Conservation (phyloP, 495 filamentous ascomycete species). For the Polyplosphaeria fusca region DNA sequence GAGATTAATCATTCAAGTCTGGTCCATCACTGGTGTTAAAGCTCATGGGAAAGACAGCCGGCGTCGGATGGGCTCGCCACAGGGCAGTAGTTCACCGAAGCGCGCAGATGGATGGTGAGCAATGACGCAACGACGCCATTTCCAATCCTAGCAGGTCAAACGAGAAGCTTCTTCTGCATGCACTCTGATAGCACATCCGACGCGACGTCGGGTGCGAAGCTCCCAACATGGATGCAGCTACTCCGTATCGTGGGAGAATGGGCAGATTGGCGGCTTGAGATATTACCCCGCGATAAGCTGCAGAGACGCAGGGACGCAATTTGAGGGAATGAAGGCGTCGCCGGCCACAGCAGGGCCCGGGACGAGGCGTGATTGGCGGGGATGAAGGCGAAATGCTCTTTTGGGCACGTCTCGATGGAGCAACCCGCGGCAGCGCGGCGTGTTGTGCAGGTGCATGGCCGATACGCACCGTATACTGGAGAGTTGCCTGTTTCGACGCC, state of each 20-base stretch:
- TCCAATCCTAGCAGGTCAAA: not conserved
- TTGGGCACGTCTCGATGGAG: not conserved
- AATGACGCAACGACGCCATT: conserved; percentile 12
- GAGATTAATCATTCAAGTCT: too few relatives aligned
- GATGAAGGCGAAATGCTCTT: not conserved
- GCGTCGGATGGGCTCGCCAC: conserved; percentile 5
- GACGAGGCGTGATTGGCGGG: conserved; percentile 1
- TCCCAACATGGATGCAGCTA: too few relatives aligned
- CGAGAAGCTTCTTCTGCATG: conserved; percentile 1
- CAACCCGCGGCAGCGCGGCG: not conserved
- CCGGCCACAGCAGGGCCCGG: not conserved
- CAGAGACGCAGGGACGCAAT: conserved; percentile 2
- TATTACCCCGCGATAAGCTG: conserved; percentile 24
- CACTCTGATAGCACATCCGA: not conserved
- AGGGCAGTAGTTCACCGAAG: not conserved
- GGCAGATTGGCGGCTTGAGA: not conserved
- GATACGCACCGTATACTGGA: not conserved
- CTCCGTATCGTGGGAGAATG: not conserved
- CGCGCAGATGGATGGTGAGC: not conserved
- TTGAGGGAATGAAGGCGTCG: not conserved
- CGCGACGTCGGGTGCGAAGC: too few relatives aligned
- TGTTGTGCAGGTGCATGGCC: not conserved
- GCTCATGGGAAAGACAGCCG: too few relatives aligned
- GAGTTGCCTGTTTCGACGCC: not conserved
- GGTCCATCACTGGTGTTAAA: too few relatives aligned